These are phyloP conservation scores for Diaporthe helianthi DNA, from an alignment of 2,329 filamentous ascomycete species.

Conservation along the genomic window DNA sequence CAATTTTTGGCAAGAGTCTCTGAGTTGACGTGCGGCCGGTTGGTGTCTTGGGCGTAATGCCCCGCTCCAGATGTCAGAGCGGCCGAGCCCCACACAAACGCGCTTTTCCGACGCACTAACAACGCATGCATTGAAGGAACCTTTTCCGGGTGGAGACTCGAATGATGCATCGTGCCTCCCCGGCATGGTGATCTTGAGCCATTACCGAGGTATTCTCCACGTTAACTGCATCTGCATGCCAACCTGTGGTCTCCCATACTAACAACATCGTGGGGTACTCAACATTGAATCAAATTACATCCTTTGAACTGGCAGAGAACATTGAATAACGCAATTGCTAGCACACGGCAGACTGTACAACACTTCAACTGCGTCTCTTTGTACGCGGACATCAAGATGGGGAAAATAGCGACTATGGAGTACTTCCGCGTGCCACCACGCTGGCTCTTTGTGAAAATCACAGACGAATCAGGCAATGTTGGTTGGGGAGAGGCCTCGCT, in stretches of 20 bases:
- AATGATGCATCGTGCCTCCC: not conserved
- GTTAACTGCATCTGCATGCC: slow-evolving; percentile 19
- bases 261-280: slow-evolving; percentile 12
- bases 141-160: slow-evolving; percentile 13
- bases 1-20: too few relatives aligned
- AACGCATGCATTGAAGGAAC: too few relatives aligned
- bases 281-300: not conserved
- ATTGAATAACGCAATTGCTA: not conserved
- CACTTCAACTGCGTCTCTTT: not conserved
- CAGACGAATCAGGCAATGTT: slow-evolving; percentile 61
- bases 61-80: too few relatives aligned
- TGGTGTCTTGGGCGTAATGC: too few relatives aligned
- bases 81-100: not conserved
- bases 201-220: slow-evolving; percentile 16
- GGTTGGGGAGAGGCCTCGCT: slow-evolving; percentile 73
- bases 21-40: too few relatives aligned
- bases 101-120: slow-evolving; percentile 3
- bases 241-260: not conserved
- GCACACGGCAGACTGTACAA: not conserved
- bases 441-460: slow-evolving; percentile 74
- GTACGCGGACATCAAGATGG: slow-evolving; percentile 50
- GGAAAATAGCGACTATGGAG: slow-evolving; percentile 66
- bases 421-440: slow-evolving; percentile 71
- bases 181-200: not conserved
- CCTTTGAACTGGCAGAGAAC: not conserved